phyloP scores from a whole-genome alignment of 495 filamentous ascomycete species.

The Xylaria acuta region DNA sequence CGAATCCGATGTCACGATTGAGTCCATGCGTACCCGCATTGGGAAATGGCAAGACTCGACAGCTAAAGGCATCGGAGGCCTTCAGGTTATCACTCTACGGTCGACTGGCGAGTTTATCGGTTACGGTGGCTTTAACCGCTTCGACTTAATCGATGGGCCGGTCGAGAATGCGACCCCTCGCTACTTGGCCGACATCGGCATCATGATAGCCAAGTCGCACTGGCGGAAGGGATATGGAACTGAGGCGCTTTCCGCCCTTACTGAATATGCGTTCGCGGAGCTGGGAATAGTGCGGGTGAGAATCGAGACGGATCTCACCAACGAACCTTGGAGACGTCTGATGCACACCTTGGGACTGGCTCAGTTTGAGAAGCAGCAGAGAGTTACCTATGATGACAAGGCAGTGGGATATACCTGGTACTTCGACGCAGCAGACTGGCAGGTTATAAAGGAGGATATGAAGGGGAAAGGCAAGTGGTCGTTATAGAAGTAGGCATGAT shows the following conservation, averaged over 20 bases:
- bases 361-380: neutral
- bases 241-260: neutral
- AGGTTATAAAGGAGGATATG: neutral
- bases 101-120: neutral
- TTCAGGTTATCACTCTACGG: neutral
- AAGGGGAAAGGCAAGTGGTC: neutral
- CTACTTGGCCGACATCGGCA: slow-evolving; percentile 1
- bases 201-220: neutral
- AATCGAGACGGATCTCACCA: neutral
- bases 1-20: neutral
- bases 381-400: neutral
- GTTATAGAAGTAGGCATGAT: neutral
- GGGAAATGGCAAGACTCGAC: neutral
- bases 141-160: neutral
- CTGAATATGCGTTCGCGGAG: neutral
- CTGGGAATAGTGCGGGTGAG: neutral
- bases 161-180: neutral
- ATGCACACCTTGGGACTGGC: neutral
- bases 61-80: neutral
- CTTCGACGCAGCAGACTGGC: neutral
- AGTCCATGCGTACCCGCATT: neutral
- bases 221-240: neutral
- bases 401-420: neutral
- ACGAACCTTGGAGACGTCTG: neutral
- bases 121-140: neutral